Percentiles rank a stretch among this genome's conserved stretches.
Conservation (phyloP, 2,329 filamentous ascomycete genomes). For the Paecilomyces fulvus region DNA sequence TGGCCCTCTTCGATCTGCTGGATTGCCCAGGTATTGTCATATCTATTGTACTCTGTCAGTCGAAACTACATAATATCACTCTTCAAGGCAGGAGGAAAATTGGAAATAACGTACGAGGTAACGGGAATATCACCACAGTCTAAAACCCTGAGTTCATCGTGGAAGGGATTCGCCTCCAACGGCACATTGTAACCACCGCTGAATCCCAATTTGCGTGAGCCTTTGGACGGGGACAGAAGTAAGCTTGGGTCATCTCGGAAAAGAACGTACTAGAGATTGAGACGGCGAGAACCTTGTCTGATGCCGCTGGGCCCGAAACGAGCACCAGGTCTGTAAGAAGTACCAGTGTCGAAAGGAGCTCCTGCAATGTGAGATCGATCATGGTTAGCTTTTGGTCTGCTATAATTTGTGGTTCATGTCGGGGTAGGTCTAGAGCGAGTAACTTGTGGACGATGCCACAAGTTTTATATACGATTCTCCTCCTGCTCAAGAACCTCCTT, state of each 20-base stretch:
- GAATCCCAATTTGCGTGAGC: conserved; percentile 41
- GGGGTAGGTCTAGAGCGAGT: not conserved
- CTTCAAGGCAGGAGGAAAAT: not conserved
- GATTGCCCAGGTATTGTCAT: conserved; percentile 74
- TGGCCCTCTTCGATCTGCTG: conserved; percentile 82
- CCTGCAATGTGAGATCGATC: conserved; percentile 36
- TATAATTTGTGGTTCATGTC: not conserved
- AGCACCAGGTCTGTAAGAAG: conserved; percentile 74
- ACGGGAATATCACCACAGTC: conserved; percentile 82
- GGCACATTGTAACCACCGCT: conserved; percentile 85
- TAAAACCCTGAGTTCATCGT: conserved; percentile 68
- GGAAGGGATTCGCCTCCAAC: conserved; percentile 69
- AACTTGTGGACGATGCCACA: not conserved
- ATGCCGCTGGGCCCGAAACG: conserved; percentile 79
- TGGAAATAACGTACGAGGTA: conserved; percentile 54
- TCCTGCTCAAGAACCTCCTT: not conserved
- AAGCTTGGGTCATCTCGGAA: conserved; percentile 11
- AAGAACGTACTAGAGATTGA: conserved; percentile 71
- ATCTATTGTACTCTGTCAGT: conserved; percentile 39
- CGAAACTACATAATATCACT: not conserved
- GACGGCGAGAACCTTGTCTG: conserved; percentile 72
- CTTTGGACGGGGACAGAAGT: conserved; percentile 17
- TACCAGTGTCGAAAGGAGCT: conserved; percentile 78
- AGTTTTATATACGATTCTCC: not conserved
- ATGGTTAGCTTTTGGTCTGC: not conserved